These are phyloP conservation scores for Heritiera littoralis DNA, from an alignment of 345 rosid genomes.

Conservation along the genomic window DNA sequence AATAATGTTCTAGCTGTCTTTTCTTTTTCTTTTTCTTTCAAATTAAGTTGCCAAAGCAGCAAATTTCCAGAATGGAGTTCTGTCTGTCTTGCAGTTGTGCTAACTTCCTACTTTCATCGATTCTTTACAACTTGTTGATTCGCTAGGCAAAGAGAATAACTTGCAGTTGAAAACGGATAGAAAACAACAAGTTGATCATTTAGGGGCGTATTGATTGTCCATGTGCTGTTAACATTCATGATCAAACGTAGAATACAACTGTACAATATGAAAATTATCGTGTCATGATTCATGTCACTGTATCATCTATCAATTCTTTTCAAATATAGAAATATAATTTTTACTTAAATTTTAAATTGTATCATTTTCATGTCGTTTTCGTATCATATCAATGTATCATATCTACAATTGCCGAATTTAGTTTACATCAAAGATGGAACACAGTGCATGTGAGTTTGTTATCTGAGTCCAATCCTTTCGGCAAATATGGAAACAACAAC, in stretches of 20 bases:
- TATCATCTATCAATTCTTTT: too few species aligned
- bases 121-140: constrained; percentile 13
- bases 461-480: background rate
- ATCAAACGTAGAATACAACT: background rate
- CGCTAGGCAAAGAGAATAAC: background rate
- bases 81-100: background rate
- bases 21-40: background rate
- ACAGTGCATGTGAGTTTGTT: background rate
- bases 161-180: background rate
- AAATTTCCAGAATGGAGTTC: background rate
- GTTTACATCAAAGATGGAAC: too few species aligned
- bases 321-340: too few species aligned
- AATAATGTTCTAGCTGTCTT: background rate
- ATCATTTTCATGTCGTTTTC: too few species aligned
- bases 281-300: too few species aligned
- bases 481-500: background rate
- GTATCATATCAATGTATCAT: too few species aligned
- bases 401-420: too few species aligned
- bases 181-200: background rate
- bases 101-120: background rate
- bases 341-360: too few species aligned
- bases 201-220: background rate
- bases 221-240: background rate
- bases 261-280: too few species aligned
- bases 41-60: background rate